Conservation (phyloP, 805 yeast species). For the Diddensiella caesifluorescens region DNA sequence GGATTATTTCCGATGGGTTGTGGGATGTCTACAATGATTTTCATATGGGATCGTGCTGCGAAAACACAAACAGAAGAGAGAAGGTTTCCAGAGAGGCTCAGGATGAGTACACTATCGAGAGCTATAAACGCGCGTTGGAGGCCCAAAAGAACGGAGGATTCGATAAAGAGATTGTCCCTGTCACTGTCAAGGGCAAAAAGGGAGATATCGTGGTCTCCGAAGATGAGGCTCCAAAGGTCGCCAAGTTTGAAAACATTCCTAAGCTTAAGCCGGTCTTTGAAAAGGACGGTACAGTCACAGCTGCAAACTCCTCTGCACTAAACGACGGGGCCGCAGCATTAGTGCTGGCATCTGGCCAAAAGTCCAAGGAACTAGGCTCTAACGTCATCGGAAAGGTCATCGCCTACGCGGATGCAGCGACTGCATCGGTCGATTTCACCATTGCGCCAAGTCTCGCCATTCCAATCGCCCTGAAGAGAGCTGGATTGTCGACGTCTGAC, state of each 20-base stretch:
- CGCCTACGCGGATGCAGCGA: conserved; percentile 97
- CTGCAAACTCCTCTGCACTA: conserved; percentile 88
- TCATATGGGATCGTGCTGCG: conserved; percentile 95
- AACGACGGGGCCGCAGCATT: conserved; percentile 97
- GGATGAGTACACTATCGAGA: conserved; percentile 73
- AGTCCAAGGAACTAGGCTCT: conserved; percentile 69
- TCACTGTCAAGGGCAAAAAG: conserved; percentile 60
- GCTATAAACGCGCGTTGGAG: conserved; percentile 72
- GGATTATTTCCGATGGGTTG: conserved; percentile 73
- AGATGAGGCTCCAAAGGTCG: conserved; percentile 74
- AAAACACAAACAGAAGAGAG: conserved; percentile 83
- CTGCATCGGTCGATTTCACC: conserved; percentile 85
- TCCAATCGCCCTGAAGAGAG: conserved; percentile 86
- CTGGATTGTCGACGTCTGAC: conserved; percentile 55
- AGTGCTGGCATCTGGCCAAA: conserved; percentile 71
- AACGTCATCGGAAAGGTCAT: conserved; percentile 66
- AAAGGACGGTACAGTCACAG: conserved; percentile 91
- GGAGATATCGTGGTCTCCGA: conserved; percentile 63
- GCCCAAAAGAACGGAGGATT: conserved; percentile 75
- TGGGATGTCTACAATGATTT: conserved; percentile 78
- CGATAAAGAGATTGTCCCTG: conserved; percentile 70
- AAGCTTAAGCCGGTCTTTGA: conserved; percentile 86
- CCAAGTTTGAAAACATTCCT: conserved; percentile 65
- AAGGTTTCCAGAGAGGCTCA: conserved; percentile 73
- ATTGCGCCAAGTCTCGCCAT: conserved; percentile 91